Percentiles rank a stretch among this genome's conserved stretches.
These are phyloP conservation scores for Gossypium schwendimanii DNA, from an alignment of 441 rosid genomes.

Conservation along the genomic window DNA sequence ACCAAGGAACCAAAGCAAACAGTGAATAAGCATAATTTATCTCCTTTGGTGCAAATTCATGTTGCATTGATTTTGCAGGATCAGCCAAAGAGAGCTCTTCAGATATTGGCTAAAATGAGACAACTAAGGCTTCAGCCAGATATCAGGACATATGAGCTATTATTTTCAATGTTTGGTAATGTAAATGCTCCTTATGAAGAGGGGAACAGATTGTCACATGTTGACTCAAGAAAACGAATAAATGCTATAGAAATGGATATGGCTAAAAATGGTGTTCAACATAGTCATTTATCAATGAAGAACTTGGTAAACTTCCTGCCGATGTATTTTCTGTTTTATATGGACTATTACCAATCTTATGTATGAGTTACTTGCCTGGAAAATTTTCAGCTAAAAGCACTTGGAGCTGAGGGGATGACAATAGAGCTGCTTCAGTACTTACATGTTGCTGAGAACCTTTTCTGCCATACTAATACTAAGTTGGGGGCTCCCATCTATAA, in stretches of 20 bases:
- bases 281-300: slow-evolving; percentile 49
- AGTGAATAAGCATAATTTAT: background rate
- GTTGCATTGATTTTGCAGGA: slow-evolving; percentile 38
- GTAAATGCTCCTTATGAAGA: slow-evolving; percentile 71
- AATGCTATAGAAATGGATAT: slow-evolving; percentile 68
- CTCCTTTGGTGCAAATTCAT: slow-evolving; percentile 3
- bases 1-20: background rate
- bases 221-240: slow-evolving; percentile 58
- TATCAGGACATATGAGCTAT: slow-evolving; percentile 55
- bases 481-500: slow-evolving; percentile 49
- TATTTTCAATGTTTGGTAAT: slow-evolving; percentile 71
- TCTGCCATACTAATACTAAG: slow-evolving; percentile 23
- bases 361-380: background rate
- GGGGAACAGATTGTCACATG: slow-evolving; percentile 50
- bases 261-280: slow-evolving; percentile 60
- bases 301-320: slow-evolving; percentile 49
- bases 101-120: slow-evolving; percentile 67
- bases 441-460: slow-evolving; percentile 41
- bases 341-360: slow-evolving; percentile 11
- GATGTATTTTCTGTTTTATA: slow-evolving; percentile 10
- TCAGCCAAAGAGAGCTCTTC: slow-evolving; percentile 74
- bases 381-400: slow-evolving; percentile 57
- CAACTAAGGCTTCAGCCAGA: slow-evolving; percentile 47
- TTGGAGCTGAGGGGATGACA: slow-evolving; percentile 77
- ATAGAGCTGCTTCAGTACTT: slow-evolving; percentile 50